A percentile compares a stretch with the other conserved stretches of the same genome.
phyloP scores from a whole-genome alignment of 768 basidiomycete genomes.

The Hericium erinaceus region DNA sequence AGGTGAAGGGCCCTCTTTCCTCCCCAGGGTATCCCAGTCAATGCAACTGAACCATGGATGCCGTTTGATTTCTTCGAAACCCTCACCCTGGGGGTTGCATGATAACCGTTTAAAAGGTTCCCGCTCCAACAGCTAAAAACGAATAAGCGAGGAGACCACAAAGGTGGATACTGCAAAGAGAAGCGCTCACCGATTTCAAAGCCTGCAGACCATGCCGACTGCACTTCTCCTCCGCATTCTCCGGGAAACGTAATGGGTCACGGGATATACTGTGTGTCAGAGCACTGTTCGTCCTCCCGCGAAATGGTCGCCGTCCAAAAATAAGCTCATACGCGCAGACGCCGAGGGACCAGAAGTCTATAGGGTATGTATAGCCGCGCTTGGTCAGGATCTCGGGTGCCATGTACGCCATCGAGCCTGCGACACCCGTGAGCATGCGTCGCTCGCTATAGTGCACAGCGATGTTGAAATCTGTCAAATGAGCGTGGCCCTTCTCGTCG shows the following conservation, averaged over 20 bases:
- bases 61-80: slow-evolving; percentile 65
- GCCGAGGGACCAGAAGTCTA: slow-evolving; percentile 97
- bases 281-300: slow-evolving; percentile 88
- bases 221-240: slow-evolving; percentile 75
- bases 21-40: slow-evolving; percentile 83
- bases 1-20: slow-evolving; percentile 43
- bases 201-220: slow-evolving; percentile 70
- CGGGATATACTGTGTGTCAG: slow-evolving; percentile 88
- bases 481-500: slow-evolving; percentile 91
- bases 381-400: slow-evolving; percentile 87
- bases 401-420: slow-evolving; percentile 99
- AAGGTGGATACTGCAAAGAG: background rate
- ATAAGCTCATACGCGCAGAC: slow-evolving; percentile 89
- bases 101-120: slow-evolving; percentile 76
- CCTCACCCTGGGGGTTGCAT: slow-evolving; percentile 72
- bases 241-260: slow-evolving; percentile 83
- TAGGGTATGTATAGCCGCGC: slow-evolving; percentile 87
- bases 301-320: slow-evolving; percentile 86
- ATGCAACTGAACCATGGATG: slow-evolving; percentile 86
- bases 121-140: slow-evolving; percentile 69
- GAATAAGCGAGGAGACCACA: background rate
- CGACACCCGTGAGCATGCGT: slow-evolving; percentile 78
- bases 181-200: slow-evolving; percentile 62
- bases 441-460: slow-evolving; percentile 93
- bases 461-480: slow-evolving; percentile 97